phyloP scores from a whole-genome alignment of 148 eudicot genomes.

The Rhododendron williamsianum region DNA sequence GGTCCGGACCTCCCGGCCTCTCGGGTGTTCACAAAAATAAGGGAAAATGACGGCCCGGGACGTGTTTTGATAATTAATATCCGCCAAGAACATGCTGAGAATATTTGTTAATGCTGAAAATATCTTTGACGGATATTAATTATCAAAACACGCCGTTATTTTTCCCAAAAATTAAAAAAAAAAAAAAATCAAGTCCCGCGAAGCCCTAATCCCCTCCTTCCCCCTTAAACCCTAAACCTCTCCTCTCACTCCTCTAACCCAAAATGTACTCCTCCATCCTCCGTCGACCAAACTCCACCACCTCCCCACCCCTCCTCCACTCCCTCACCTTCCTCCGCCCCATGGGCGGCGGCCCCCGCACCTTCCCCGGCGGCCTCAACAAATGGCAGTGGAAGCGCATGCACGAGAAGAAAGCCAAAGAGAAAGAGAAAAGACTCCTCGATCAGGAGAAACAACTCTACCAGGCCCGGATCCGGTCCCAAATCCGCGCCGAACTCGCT shows the following conservation, averaged over 20 bases:
- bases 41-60: no score
- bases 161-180: no score
- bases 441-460: constrained; percentile 79
- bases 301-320: constrained; percentile 12
- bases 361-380: constrained; percentile 90
- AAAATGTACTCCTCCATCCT: constrained; percentile 31
- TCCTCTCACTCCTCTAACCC: background rate
- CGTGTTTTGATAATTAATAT: no score
- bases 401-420: constrained; percentile 77
- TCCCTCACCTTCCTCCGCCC: constrained; percentile 39
- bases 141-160: no score
- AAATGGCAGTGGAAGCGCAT: constrained; percentile 95
- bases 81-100: no score
- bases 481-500: constrained; percentile 48
- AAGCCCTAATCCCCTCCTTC: constrained; percentile 4
- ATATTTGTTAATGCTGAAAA: no score
- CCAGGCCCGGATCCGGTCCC: constrained; percentile 76
- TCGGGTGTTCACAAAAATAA: no score
- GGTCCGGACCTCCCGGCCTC: no score
- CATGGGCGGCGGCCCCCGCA: constrained; percentile 92
- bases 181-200: background rate
- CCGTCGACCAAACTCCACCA: constrained; percentile 24
- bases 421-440: constrained; percentile 71
- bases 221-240: background rate
- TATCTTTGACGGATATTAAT: no score